Conservation (phyloP, 805 yeast genomes). For the Candida boleticola region DNA sequence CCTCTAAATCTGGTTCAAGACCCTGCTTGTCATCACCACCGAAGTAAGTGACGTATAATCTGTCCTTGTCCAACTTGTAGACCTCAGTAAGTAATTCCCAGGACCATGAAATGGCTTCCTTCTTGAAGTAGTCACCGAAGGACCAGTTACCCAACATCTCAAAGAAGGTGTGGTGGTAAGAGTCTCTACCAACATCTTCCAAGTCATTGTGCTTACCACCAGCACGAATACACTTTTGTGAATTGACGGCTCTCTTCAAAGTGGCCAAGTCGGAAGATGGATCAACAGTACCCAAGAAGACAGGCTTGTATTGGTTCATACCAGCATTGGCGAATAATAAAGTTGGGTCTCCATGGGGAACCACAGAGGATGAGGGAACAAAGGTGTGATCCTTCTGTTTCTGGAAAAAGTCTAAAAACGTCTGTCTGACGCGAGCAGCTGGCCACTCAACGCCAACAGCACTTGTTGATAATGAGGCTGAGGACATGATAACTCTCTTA, state of each 20-base stretch:
- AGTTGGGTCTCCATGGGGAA: conserved; percentile 98
- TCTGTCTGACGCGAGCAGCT: conserved; percentile 64
- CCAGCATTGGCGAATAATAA: conserved; percentile 97
- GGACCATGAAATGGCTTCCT: conserved; percentile 83
- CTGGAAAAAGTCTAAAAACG: conserved; percentile 81
- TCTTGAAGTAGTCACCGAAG: conserved; percentile 96
- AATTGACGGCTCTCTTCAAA: conserved; percentile 87
- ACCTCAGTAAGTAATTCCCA: conserved; percentile 91
- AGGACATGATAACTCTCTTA: background rate
- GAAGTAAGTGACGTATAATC: conserved; percentile 93
- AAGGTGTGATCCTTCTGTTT: conserved; percentile 64
- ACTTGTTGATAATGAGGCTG: conserved; percentile 2
- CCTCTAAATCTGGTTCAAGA: conserved; percentile 90
- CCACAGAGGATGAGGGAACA: conserved; percentile 90
- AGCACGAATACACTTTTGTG: conserved; percentile 98
- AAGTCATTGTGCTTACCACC: conserved; percentile 99
- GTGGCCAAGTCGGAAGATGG: conserved; percentile 85
- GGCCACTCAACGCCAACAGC: conserved; percentile 29
- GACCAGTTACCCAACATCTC: conserved; percentile 99
- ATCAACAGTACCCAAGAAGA: conserved; percentile 94
- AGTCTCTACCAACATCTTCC: conserved; percentile 97
- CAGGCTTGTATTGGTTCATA: conserved; percentile 98
- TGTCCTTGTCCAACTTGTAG: conserved; percentile 72
- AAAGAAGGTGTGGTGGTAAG: conserved; percentile 97
- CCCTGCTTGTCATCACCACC: conserved; percentile 88